Base-by-base conservation (phyloP, 208 protist species). In the Trypanosoma congolense region DNA sequence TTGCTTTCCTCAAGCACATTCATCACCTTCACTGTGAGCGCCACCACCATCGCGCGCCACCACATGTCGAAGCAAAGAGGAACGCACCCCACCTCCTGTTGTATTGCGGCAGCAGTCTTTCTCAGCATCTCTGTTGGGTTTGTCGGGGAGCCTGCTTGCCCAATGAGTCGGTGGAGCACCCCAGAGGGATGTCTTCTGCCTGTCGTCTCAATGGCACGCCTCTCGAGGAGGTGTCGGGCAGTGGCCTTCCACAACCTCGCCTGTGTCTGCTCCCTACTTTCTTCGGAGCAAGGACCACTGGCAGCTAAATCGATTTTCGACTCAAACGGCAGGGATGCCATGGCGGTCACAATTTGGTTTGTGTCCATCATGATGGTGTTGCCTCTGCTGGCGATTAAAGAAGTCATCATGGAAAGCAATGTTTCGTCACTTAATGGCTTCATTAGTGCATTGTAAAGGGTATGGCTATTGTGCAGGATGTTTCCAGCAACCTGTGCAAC, bases 61-160 rank as follows among this genome's bases (percentile, higher is more conserved):
- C 87, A 94, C 24, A 80, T 71, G 42, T 94, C 87, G 57, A 93
- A 91, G 49, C 82, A 87, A n/a, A 82, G 52, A 18, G 87, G 87
- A 12, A 70, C 56, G 1, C 64, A 38, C n/a, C 44, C 42, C 18
- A 63, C 56, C 55, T 89, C 83, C 3, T 35, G 29, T 38, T 56
- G 21, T 30, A 94, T 80, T 18, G 57, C 44, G 1, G 67, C 38
- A 8, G 63, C 43, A 2, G 83, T 74, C 1, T 74, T 72, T 16
- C 54, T 44, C 18, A 94, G 58, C 14, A 79, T 50, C 4, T 70
- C 62, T 10, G 65, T 48, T n/a, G 78, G 66, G 69, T 84, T 65
- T 18, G 59, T 59, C 0, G 79, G 75, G 3, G 67, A 73, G 0
- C 58, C 64, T 3, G 54, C 61, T 0, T 65, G 56, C 1, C 60